Evolutionary conservation across 202 grass and related monocot species (phyloP), one percentile per base, ranked within the genome.

Genomic region (Brachypodium distachyon): DNA sequence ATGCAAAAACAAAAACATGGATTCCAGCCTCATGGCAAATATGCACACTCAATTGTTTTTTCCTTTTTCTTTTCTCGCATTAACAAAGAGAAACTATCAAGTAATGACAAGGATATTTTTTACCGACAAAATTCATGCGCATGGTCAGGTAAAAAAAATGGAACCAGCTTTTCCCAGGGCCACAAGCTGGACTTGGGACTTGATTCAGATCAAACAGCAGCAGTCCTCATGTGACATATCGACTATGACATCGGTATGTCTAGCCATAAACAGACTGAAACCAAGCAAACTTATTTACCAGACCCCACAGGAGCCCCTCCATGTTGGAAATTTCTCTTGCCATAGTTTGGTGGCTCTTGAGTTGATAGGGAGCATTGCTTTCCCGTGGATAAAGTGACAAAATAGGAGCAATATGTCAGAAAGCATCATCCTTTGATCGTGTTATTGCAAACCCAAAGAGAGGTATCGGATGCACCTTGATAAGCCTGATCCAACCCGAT

Each of bases 401-500:
- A 53, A 54, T 72, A 39, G 14, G 80, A 87, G 62, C 60, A 79
- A 75, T 80, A 48, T 27, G n/a, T n/a, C n/a, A 42, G 18, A 62
- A 63, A 38, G 61, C 61, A 69, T 79, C 46, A 63, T 67, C 52
- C 51, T 74, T 36, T 29, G 22, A 75, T 70, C 75, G 22, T 4
- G 23, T 67, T 46, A 69, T 68, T 42, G 28, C 75, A 75, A 19
- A 55, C 53, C 9, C 26, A 0, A n/a, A 63, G 29, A 79, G 18
- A 81, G 57, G 86, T 26, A 88, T 84, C 76, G 5, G 81, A 88
- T 88, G 81, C 86, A 65, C 25, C 17, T 55, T 76, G 29, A 84
- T 70, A 80, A 84, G 47, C 86, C 19, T 25, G 66, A 80, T 88
- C 77, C 70, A 88, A 53, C 76, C 63, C 80, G 54, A 67, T 72